These are phyloP conservation scores for Ceratocystis huliohia DNA, from an alignment of 2,329 filamentous ascomycete genomes.

Conservation along the genomic window DNA sequence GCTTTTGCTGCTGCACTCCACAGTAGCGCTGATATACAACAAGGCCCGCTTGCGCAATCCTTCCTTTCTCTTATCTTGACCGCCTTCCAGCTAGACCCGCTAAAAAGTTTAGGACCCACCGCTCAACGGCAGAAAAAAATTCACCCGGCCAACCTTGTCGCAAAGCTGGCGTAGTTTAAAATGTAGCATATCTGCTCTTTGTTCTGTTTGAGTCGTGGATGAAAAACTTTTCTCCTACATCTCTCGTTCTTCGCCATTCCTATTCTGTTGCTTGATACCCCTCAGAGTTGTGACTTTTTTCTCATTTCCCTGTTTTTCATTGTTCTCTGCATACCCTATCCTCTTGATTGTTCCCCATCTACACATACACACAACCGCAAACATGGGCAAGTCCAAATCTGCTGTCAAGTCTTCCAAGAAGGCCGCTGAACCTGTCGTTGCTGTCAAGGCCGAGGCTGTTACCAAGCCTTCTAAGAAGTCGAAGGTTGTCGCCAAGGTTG, in stretches of 20 bases:
- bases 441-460: constrained; percentile 36
- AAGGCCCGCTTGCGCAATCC: too few species aligned
- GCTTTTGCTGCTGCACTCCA: neutral
- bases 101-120: constrained; percentile 27
- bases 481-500: constrained; percentile 46
- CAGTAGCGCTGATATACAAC: too few species aligned
- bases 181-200: constrained; percentile 10
- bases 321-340: constrained; percentile 16
- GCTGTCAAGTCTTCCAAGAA: constrained; percentile 36
- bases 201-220: constrained; percentile 11
- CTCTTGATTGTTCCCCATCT: constrained; percentile 20
- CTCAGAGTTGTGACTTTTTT: constrained; percentile 14
- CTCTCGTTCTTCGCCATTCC: constrained; percentile 7
- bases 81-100: constrained; percentile 25
- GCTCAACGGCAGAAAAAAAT: constrained; percentile 27
- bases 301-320: constrained; percentile 17
- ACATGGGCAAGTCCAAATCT: constrained; percentile 57
- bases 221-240: constrained; percentile 17
- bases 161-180: constrained; percentile 17
- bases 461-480: constrained; percentile 52
- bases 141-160: constrained; percentile 19
- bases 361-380: constrained; percentile 27
- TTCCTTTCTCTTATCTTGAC: constrained; percentile 25
- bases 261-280: constrained; percentile 22
- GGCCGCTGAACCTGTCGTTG: constrained; percentile 39